Evolutionary conservation across 495 filamentous ascomycete species (phyloP).

Genomic region (Penicillium egyptiacum): DNA sequence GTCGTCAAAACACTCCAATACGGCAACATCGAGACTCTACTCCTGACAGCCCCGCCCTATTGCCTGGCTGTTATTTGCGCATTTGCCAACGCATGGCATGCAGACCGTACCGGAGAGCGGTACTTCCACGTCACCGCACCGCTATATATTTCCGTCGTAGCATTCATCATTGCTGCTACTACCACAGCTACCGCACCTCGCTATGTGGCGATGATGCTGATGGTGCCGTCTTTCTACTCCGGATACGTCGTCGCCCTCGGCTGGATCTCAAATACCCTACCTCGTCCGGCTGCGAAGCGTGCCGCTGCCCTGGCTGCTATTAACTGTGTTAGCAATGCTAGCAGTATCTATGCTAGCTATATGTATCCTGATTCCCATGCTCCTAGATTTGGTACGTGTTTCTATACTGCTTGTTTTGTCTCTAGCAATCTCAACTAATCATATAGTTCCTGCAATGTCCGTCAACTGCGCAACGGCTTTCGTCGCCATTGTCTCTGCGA

Average conservation of each 20-base stretch:
- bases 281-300: conserved; percentile 81
- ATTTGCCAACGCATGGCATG: conserved; percentile 73
- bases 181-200: conserved; percentile 64
- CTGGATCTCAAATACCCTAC: conserved; percentile 79
- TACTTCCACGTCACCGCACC: conserved; percentile 75
- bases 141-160: conserved; percentile 64
- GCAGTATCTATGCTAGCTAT: conserved; percentile 71
- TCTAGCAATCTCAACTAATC: conserved; percentile 3
- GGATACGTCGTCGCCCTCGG: conserved; percentile 72
- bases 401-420: background rate
- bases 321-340: conserved; percentile 75
- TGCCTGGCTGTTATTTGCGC: conserved; percentile 68
- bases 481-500: conserved; percentile 65
- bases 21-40: conserved; percentile 64
- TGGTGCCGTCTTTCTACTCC: conserved; percentile 56
- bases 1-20: conserved; percentile 75
- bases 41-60: conserved; percentile 77
- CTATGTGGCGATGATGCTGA: conserved; percentile 83
- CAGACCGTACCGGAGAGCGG: conserved; percentile 74
- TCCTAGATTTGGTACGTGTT: conserved; percentile 41
- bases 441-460: conserved; percentile 62
- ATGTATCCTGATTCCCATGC: conserved; percentile 58
- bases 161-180: conserved; percentile 73
- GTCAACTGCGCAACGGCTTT: conserved; percentile 70
- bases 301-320: conserved; percentile 79